Conservation (phyloP, 176 grass and related monocot species). For the Avena insularis region DNA sequence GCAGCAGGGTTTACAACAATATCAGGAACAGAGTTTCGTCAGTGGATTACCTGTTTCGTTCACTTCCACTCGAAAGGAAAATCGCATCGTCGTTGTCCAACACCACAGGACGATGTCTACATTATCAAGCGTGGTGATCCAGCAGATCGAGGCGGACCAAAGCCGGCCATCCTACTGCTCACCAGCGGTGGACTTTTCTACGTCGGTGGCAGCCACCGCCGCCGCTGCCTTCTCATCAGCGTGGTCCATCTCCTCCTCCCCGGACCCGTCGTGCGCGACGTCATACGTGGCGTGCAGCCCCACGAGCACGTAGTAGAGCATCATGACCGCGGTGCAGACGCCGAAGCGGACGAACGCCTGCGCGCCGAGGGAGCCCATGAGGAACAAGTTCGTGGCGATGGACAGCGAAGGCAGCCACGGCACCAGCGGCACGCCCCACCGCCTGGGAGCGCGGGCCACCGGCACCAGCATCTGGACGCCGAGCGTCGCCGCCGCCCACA, state of each 20-base stretch:
- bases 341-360: conserved; percentile 23
- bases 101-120: background rate
- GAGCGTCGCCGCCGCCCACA: background rate
- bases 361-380: conserved; percentile 19
- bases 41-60: background rate
- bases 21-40: background rate
- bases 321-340: conserved; percentile 8
- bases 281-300: conserved; percentile 26
- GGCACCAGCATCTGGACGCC: conserved; percentile 6
- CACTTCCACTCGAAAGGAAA: background rate
- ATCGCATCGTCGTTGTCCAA: background rate
- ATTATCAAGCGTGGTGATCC: background rate
- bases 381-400: conserved; percentile 11
- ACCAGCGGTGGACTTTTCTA: background rate
- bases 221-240: conserved; percentile 1
- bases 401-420: conserved; percentile 17
- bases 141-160: background rate
- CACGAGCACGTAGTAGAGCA: conserved; percentile 29
- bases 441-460: background rate
- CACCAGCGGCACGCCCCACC: conserved; percentile 22
- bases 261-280: conserved; percentile 5
- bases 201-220: background rate
- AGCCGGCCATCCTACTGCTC: background rate
- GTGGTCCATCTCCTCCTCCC: background rate
- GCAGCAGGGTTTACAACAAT: too few species aligned